phyloP scores from a whole-genome alignment of 495 filamentous ascomycete genomes.

The Coniosporium apollinis region DNA sequence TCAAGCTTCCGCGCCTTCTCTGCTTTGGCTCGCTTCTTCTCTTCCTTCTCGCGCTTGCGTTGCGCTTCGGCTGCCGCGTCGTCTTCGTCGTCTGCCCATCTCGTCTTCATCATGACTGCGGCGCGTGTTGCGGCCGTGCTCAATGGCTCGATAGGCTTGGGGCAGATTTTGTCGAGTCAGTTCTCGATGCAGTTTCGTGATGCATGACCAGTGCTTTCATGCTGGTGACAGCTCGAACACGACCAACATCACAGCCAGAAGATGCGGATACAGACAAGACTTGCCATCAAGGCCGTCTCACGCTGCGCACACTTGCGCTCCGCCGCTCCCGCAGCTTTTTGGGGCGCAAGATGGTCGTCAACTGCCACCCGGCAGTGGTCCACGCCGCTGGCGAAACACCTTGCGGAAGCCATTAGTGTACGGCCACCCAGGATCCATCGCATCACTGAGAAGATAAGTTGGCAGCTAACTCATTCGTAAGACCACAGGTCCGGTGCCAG shows the following conservation, averaged over 20 bases:
- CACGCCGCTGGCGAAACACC: conserved; percentile 71
- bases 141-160: too few species aligned
- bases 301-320: too few species aligned
- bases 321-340: too few species aligned
- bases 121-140: background rate
- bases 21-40: conserved; percentile 72
- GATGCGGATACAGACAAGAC: too few species aligned
- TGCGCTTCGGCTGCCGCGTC: conserved; percentile 51
- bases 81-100: conserved; percentile 74
- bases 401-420: conserved; percentile 73
- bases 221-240: too few species aligned
- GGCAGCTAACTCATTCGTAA: conserved; percentile 14
- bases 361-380: conserved; percentile 46
- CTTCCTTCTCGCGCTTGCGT: conserved; percentile 73
- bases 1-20: conserved; percentile 64
- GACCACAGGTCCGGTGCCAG: conserved; percentile 74
- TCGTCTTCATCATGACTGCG: conserved; percentile 29
- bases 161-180: too few species aligned
- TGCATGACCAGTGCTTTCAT: too few species aligned
- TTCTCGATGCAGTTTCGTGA: too few species aligned
- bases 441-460: background rate
- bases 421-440: too few species aligned
- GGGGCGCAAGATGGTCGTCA: conserved; percentile 14
- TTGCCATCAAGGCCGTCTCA: too few species aligned
- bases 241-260: too few species aligned